Percentiles rank a stretch among this genome's conserved stretches.
Conservation (phyloP, 1,284 basidiomycete genomes). For the Cryptococcus hybrid region DNA sequence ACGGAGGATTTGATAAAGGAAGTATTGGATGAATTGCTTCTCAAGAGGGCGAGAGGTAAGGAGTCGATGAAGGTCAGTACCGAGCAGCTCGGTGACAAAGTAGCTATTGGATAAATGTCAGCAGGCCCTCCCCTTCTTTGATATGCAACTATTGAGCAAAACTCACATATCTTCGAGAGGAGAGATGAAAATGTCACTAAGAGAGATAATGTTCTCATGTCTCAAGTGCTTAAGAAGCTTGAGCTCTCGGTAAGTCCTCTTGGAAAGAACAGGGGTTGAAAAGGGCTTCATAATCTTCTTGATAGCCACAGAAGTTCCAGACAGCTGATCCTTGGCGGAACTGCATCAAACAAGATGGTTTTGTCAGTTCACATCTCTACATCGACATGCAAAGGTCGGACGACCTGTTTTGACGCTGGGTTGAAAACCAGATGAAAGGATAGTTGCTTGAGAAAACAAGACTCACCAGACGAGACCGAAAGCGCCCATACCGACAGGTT, state of each 20-base stretch:
- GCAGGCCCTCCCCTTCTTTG: neutral
- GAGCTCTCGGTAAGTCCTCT: constrained; percentile 96
- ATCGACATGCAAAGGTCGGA: neutral
- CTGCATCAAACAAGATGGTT: constrained; percentile 50
- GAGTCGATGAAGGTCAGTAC: constrained; percentile 95
- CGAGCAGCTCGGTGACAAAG: constrained; percentile 98
- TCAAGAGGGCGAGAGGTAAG: constrained; percentile 95
- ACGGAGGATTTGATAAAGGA: constrained; percentile 97
- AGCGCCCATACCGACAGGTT: constrained; percentile 99
- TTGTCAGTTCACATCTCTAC: neutral
- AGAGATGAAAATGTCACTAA: constrained; percentile 99
- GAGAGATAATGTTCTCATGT: constrained; percentile 94
- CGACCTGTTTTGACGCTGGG: neutral
- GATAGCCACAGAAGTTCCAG: constrained; percentile 90
- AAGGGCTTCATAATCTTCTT: constrained; percentile 99
- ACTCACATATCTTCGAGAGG: constrained; percentile 51
- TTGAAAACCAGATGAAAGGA: neutral
- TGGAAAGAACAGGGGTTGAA: constrained; percentile 95
- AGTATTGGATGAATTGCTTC: constrained; percentile 99
- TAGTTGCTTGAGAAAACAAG: neutral
- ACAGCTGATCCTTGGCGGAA: constrained; percentile 97
- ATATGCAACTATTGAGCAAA: too few species aligned
- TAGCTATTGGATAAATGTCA: constrained; percentile 60
- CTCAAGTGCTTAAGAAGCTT: constrained; percentile 99
- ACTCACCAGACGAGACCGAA: constrained; percentile 92